Conservation (phyloP, 1,139 yeast species). For the Candida pseudocylindracea region DNA sequence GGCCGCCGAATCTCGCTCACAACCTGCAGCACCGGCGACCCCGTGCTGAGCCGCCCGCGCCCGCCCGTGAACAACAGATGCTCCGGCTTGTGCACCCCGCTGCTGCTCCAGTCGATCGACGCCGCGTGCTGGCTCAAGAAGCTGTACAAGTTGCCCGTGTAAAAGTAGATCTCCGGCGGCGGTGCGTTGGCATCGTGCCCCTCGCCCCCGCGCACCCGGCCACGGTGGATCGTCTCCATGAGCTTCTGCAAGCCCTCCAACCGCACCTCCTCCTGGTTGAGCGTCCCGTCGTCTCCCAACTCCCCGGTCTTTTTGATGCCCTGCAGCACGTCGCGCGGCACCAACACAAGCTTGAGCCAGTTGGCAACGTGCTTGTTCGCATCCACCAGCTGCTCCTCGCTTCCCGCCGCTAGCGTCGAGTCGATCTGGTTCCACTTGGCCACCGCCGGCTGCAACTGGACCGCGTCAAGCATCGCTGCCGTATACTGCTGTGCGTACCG, state of each 20-base stretch:
- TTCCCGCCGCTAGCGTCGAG: constrained; percentile 1
- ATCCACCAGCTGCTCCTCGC: constrained; percentile 38
- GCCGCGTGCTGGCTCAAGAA: constrained; percentile 30
- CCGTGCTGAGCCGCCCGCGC: constrained; percentile 11
- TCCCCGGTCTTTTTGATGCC: constrained; percentile 15
- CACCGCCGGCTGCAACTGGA: constrained; percentile 25
- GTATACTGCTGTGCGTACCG: constrained; percentile 50
- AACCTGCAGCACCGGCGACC: too few relatives aligned
- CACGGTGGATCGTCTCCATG: constrained; percentile 42
- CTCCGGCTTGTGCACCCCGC: constrained; percentile 8
- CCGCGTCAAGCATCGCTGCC: constrained; percentile 33
- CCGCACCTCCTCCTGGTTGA: constrained; percentile 64
- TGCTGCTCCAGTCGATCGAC: constrained; percentile 9
- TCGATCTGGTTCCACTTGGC: constrained; percentile 87
- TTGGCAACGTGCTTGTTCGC: constrained; percentile 63
- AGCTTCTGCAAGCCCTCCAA: constrained; percentile 70
- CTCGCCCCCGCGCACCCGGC: constrained; percentile 21
- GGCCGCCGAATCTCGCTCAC: too few relatives aligned
- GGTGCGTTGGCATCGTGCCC: constrained; percentile 6
- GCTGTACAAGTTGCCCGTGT: constrained; percentile 65
- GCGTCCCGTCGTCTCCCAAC: constrained; percentile 26
- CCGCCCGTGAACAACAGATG: too few relatives aligned
- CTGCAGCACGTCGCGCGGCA: constrained; percentile 52
- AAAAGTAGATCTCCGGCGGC: constrained; percentile 59
- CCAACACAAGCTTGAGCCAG: constrained; percentile 60